Percentiles rank a stretch among this genome's conserved stretches.
Conservation (phyloP, 352 stramenopile genomes). For the Poterioochromonas sp. region DNA sequence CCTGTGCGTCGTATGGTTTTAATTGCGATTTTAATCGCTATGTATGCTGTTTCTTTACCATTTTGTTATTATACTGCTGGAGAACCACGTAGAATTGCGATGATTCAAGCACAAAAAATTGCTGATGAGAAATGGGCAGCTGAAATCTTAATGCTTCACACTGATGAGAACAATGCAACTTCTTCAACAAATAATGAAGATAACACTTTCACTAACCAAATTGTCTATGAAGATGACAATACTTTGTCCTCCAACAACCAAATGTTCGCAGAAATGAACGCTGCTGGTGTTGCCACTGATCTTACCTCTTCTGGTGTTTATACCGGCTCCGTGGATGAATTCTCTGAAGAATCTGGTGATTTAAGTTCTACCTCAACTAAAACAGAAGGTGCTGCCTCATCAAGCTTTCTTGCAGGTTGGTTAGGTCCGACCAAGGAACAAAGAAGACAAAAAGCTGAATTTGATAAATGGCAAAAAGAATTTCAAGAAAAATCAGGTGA, state of each 20-base stretch:
- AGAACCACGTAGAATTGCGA: not conserved
- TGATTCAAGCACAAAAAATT: conserved; percentile 13
- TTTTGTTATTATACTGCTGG: conserved; percentile 21
- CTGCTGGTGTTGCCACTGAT: not conserved
- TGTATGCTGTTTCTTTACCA: conserved; percentile 6
- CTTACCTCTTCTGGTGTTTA: not conserved
- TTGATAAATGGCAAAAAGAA: conserved; percentile 29
- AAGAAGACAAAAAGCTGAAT: not conserved
- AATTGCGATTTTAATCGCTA: not conserved
- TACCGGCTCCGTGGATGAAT: not conserved
- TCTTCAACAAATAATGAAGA: not conserved
- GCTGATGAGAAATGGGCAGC: not conserved
- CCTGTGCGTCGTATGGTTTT: not conserved
- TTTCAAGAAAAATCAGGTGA: conserved; percentile 27
- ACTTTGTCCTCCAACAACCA: too few relatives aligned
- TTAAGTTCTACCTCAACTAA: not conserved
- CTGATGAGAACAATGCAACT: not conserved
- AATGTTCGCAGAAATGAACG: too few relatives aligned
- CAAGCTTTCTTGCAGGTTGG: not conserved
- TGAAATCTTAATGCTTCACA: not conserved
- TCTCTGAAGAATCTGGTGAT: not conserved
- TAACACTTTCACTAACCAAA: not conserved
- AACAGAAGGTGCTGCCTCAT: too few relatives aligned
- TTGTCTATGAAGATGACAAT: not conserved
- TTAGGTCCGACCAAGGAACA: not conserved